A percentile compares a stretch with the other conserved stretches of the same genome.
These are phyloP conservation scores for Coleophoma cylindrospora DNA, from an alignment of 2,329 filamentous ascomycete species.

Conservation along the genomic window DNA sequence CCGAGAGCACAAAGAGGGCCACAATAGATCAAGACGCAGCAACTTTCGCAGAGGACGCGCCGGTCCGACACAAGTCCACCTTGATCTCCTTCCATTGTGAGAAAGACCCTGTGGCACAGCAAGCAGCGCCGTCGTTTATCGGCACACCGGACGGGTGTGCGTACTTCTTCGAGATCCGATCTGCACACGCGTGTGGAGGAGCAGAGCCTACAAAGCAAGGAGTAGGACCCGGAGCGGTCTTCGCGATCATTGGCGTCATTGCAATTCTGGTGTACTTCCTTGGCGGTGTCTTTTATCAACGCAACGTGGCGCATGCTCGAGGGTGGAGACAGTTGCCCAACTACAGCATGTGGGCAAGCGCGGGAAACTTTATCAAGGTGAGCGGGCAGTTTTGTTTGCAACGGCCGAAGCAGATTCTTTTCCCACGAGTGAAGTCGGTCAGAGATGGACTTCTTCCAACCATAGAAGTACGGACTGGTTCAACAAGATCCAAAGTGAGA, in stretches of 20 bases:
- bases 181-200: slow-evolving; percentile 70
- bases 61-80: slow-evolving; percentile 63
- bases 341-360: slow-evolving; percentile 85
- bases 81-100: slow-evolving; percentile 94
- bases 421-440: slow-evolving; percentile 23
- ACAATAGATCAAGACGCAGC: slow-evolving; percentile 24
- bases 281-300: slow-evolving; percentile 92
- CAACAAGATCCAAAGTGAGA: slow-evolving; percentile 8
- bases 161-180: slow-evolving; percentile 93
- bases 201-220: slow-evolving; percentile 67
- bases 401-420: slow-evolving; percentile 17
- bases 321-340: slow-evolving; percentile 96
- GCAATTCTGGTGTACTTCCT: slow-evolving; percentile 84
- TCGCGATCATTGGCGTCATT: slow-evolving; percentile 75
- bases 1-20: slow-evolving; percentile 30
- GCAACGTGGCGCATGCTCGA: slow-evolving; percentile 87
- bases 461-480: slow-evolving; percentile 21
- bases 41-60: slow-evolving; percentile 26
- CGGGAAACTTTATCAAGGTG: slow-evolving; percentile 81
- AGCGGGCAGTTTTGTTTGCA: slow-evolving; percentile 26
- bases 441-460: slow-evolving; percentile 26
- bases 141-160: slow-evolving; percentile 82
- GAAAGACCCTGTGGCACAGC: slow-evolving; percentile 64
- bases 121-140: slow-evolving; percentile 76
- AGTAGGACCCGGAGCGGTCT: slow-evolving; percentile 69